Conservation (phyloP, 257 asterid species). For the Petunia secreta region DNA sequence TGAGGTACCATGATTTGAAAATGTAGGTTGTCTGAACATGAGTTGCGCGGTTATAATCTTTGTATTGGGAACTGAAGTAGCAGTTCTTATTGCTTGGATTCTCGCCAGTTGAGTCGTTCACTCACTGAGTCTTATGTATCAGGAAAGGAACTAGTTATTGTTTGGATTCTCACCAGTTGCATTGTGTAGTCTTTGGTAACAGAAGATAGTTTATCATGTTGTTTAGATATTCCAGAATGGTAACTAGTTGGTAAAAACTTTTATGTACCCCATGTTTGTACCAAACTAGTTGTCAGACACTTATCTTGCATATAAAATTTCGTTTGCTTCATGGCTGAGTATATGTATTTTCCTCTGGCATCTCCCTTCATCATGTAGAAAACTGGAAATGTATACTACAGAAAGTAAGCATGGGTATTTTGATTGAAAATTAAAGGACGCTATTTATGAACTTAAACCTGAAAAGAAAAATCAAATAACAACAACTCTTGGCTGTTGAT, state of each 20-base stretch:
- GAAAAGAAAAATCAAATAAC: too few relatives aligned
- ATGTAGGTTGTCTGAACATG: slow-evolving; percentile 21
- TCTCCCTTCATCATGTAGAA: not conserved
- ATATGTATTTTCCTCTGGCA: not conserved
- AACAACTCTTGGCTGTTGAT: too few relatives aligned
- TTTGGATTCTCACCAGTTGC: slow-evolving; percentile 10
- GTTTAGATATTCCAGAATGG: not conserved
- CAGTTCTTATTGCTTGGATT: slow-evolving; percentile 21
- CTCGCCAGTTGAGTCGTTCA: not conserved
- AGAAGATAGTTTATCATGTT: not conserved
- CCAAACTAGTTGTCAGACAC: too few relatives aligned
- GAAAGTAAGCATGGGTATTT: too few relatives aligned
- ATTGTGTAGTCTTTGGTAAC: slow-evolving; percentile 7
- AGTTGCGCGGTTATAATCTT: not conserved
- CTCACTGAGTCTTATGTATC: not conserved
- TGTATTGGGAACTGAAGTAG: not conserved
- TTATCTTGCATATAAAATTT: too few relatives aligned
- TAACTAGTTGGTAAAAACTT: not conserved
- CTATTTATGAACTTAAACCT: not conserved
- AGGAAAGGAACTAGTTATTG: not conserved
- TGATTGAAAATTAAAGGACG: not conserved
- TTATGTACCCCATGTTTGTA: too few relatives aligned
- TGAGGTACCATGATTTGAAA: not conserved
- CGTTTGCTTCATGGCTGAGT: too few relatives aligned
- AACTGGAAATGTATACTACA: not conserved